Percentiles rank a stretch among this genome's conserved stretches.
phyloP scores from a whole-genome alignment of 345 rosid species.

The Mercurialis annua region DNA sequence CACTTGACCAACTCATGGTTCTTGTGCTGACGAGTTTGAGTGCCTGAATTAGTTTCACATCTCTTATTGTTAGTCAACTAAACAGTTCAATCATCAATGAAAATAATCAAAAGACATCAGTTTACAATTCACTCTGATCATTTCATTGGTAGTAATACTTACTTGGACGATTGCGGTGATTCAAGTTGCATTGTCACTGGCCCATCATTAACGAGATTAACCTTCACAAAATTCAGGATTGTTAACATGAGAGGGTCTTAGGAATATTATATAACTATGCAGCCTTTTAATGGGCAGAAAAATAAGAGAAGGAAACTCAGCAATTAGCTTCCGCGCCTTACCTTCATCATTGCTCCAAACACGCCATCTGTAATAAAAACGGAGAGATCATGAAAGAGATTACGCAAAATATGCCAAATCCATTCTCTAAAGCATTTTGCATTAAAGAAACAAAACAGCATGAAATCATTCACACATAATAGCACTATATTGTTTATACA shows the following conservation, averaged over 20 bases:
- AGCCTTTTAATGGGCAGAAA: too few relatives aligned
- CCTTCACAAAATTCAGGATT: conserved; percentile 34
- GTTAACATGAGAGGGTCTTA: not conserved
- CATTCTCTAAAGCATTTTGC: not conserved
- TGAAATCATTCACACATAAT: not conserved
- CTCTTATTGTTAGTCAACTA: not conserved
- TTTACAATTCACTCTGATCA: not conserved
- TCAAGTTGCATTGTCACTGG: conserved; percentile 93
- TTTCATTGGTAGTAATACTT: conserved; percentile 22
- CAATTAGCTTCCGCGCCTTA: conserved; percentile 25
- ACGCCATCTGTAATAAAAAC: conserved; percentile 50
- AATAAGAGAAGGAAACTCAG: not conserved
- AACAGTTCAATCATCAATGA: not conserved
- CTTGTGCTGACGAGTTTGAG: conserved; percentile 20
- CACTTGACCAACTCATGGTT: conserved; percentile 20
- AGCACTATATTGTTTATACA: not conserved
- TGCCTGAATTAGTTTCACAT: conserved; percentile 26
- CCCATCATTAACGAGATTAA: conserved; percentile 79
- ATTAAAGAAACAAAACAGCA: not conserved
- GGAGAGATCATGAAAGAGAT: not conserved
- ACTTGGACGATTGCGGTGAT: conserved; percentile 64
- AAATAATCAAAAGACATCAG: not conserved
- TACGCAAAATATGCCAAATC: not conserved
- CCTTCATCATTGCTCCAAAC: conserved; percentile 93
- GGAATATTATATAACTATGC: not conserved